phyloP scores from a whole-genome alignment of 2,329 filamentous ascomycete genomes.

The Bipolaris victoriae region DNA sequence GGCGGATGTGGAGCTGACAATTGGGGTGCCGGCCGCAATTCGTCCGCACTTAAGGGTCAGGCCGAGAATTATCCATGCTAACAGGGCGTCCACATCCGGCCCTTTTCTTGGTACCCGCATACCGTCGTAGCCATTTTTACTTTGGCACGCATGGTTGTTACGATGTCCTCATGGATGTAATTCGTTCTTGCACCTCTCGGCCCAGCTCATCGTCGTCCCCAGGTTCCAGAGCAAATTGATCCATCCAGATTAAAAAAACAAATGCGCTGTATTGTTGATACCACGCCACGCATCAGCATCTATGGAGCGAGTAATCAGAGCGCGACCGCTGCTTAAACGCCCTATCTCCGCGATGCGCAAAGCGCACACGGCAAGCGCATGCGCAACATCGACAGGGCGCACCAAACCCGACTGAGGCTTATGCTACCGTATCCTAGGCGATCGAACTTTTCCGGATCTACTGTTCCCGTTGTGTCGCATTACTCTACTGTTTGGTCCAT shows the following conservation, averaged over 20 bases:
- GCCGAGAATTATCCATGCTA: conserved; percentile 14
- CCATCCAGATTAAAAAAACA: background rate
- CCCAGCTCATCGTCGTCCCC: background rate
- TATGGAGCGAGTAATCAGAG: conserved; percentile 4
- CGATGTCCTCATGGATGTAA: background rate
- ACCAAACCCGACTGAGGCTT: background rate
- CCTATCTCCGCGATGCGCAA: conserved; percentile 24
- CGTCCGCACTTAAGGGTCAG: conserved; percentile 30
- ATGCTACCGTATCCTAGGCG: conserved; percentile 7
- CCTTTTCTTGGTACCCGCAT: background rate
- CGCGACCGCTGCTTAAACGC: conserved; percentile 18
- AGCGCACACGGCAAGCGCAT: background rate
- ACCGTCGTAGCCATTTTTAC: background rate
- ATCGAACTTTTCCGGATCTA: conserved; percentile 19
- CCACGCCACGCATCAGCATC: conserved; percentile 11
- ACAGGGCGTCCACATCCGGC: conserved; percentile 1
- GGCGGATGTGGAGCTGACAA: conserved; percentile 28
- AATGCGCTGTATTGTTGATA: background rate
- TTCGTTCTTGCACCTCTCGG: background rate
- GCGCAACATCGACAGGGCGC: conserved; percentile 7
- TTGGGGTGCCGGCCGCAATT: conserved; percentile 36
- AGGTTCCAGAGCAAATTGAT: background rate
- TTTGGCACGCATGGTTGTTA: background rate
- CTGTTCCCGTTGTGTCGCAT: conserved; percentile 20
- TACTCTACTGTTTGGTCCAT: conserved; percentile 15